Percentiles rank a stretch among this genome's conserved stretches.
phyloP scores from a whole-genome alignment of 2,329 filamentous ascomycete species.

The Cladosporium sp. region DNA sequence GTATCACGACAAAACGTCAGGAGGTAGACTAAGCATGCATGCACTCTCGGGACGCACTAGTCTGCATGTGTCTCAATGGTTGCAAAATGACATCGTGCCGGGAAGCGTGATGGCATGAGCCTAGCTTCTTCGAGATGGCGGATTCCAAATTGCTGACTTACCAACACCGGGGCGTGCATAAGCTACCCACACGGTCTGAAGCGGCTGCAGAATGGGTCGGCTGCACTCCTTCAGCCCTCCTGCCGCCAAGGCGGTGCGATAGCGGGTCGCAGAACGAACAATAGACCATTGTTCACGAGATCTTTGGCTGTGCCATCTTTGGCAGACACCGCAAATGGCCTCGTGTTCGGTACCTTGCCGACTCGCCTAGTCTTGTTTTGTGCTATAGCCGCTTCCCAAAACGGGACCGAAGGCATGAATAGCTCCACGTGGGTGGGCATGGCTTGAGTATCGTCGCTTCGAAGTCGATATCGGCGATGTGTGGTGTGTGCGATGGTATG shows the following conservation, averaged over 20 bases:
- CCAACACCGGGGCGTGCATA: slow-evolving; percentile 4
- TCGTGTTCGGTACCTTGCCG: background rate
- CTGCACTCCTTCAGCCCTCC: background rate
- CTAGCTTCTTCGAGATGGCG: slow-evolving; percentile 4
- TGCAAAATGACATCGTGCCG: slow-evolving; percentile 10
- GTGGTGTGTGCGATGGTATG: slow-evolving; percentile 3
- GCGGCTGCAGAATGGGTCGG: background rate
- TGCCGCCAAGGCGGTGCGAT: background rate
- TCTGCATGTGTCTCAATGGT: slow-evolving; percentile 10
- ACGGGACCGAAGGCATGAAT: background rate
- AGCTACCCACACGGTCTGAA: background rate
- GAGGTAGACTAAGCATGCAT: slow-evolving; percentile 9
- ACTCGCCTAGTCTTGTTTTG: background rate
- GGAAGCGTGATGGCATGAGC: background rate
- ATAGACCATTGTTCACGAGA: background rate
- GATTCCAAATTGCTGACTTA: slow-evolving; percentile 5
- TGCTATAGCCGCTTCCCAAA: background rate
- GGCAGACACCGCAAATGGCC: background rate
- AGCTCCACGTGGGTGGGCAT: background rate
- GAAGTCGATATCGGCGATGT: background rate
- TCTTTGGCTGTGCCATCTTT: background rate
- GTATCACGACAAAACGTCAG: slow-evolving; percentile 9
- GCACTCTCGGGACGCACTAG: background rate
- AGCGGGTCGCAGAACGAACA: background rate
- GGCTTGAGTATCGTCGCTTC: background rate